Evolutionary conservation across 2,329 filamentous ascomycete species (phyloP).

Genomic region (Botrytis aclada): DNA sequence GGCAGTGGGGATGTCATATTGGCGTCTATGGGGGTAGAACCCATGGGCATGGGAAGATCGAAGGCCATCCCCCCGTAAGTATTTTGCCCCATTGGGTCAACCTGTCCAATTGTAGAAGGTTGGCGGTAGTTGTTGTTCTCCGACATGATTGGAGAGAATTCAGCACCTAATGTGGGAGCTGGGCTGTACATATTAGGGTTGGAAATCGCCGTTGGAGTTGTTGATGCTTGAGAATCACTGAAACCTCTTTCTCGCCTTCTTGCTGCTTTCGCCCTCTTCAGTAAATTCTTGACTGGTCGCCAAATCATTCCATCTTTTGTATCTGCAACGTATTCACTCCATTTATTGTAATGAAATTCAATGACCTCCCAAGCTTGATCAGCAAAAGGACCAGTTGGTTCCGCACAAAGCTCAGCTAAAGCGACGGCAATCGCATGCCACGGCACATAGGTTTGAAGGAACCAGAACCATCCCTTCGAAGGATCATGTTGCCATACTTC

Average conservation of each 20-base stretch:
- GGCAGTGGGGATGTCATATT: background rate
- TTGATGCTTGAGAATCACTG: conserved; percentile 5
- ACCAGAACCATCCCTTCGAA: conserved; percentile 46
- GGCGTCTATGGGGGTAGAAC: conserved; percentile 1
- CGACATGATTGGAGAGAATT: background rate
- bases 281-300: conserved; percentile 52
- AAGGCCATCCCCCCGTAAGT: background rate
- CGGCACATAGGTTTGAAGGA: conserved; percentile 50
- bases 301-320: conserved; percentile 50
- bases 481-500: conserved; percentile 21
- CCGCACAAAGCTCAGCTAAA: conserved; percentile 50
- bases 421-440: conserved; percentile 55
- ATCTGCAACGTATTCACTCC: conserved; percentile 48
- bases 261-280: conserved; percentile 48
- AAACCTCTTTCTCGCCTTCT: conserved; percentile 16
- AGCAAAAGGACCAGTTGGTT: conserved; percentile 37
- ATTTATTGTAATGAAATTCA: conserved; percentile 45
- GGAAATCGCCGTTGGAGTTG: background rate
- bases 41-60: conserved; percentile 11
- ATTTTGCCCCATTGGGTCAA: conserved; percentile 5
- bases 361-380: conserved; percentile 48
- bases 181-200: background rate
- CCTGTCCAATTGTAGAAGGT: background rate
- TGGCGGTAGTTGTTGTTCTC: background rate
- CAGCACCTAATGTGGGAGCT: background rate